phyloP scores from a whole-genome alignment of 2,329 filamentous ascomycete species.

The Fonsecaea nubica region DNA sequence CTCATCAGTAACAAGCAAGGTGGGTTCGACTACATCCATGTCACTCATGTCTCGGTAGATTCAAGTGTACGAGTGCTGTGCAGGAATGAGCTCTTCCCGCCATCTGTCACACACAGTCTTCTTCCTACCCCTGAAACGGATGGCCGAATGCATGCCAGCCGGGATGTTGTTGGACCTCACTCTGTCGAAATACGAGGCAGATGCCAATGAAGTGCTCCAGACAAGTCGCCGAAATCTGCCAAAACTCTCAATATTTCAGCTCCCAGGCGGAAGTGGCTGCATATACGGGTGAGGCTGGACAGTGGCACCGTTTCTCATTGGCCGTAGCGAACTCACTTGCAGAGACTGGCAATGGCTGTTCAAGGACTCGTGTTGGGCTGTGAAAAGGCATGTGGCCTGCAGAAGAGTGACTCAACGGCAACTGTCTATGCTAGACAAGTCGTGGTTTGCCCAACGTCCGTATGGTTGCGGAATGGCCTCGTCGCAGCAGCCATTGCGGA shows the following conservation, averaged over 20 bases:
- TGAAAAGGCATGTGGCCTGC: not conserved
- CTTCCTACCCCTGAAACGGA: not conserved
- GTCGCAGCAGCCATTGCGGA: not conserved
- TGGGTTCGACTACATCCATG: not conserved
- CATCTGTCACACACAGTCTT: not conserved
- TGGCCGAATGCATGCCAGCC: not conserved
- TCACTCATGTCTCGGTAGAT: not conserved
- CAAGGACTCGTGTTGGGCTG: constrained; percentile 3
- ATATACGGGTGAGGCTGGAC: constrained; percentile 21
- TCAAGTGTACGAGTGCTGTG: not conserved
- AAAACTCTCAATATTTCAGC: constrained; percentile 17
- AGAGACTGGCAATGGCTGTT: constrained; percentile 1
- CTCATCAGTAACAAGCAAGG: not conserved
- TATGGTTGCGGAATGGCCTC: not conserved
- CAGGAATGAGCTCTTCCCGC: not conserved
- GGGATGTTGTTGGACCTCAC: not conserved
- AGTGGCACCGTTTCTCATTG: constrained; percentile 7
- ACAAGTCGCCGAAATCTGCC: not conserved
- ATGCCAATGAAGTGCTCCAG: not conserved
- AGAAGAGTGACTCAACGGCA: not conserved
- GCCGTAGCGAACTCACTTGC: not conserved
- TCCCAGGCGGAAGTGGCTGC: constrained; percentile 22
- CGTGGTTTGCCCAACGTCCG: not conserved
- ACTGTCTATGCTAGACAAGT: not conserved
- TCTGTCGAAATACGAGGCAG: not conserved